Conservation (phyloP, 257 asterid species). For the Nicotiana benthamiana region DNA sequence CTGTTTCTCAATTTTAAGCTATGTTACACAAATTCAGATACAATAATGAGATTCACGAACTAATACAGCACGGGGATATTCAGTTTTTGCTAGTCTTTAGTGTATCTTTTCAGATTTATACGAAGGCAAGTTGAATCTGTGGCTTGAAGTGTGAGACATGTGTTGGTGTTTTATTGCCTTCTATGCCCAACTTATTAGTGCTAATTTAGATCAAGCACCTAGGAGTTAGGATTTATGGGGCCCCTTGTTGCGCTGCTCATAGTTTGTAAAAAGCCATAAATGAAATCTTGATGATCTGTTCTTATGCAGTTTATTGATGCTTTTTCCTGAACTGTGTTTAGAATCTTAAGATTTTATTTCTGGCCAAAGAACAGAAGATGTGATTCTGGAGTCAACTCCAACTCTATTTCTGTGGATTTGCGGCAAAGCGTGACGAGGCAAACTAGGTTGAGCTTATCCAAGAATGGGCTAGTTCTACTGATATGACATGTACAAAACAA, state of each 20-base stretch:
- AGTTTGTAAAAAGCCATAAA: background rate
- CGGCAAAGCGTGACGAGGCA: background rate
- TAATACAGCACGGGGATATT: background rate
- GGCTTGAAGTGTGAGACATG: background rate
- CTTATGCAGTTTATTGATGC: background rate
- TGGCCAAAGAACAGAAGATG: background rate
- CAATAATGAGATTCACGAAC: background rate
- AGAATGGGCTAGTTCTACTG: background rate
- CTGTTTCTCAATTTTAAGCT: background rate
- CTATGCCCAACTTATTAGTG: background rate
- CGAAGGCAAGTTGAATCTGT: background rate
- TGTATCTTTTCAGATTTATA: background rate
- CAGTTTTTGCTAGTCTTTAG: background rate
- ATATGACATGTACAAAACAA: background rate
- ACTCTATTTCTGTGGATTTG: background rate
- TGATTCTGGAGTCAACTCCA: background rate
- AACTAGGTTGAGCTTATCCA: background rate
- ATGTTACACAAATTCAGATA: background rate
- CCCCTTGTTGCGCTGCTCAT: background rate
- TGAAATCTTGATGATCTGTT: background rate
- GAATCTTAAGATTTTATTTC: background rate
- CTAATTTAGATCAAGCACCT: background rate
- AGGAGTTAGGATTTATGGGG: background rate
- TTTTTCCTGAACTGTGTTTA: background rate
- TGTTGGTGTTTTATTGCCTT: background rate